Base-by-base conservation (phyloP, 1,284 basidiomycete genomes). In the Rhizoctonia solani region DNA sequence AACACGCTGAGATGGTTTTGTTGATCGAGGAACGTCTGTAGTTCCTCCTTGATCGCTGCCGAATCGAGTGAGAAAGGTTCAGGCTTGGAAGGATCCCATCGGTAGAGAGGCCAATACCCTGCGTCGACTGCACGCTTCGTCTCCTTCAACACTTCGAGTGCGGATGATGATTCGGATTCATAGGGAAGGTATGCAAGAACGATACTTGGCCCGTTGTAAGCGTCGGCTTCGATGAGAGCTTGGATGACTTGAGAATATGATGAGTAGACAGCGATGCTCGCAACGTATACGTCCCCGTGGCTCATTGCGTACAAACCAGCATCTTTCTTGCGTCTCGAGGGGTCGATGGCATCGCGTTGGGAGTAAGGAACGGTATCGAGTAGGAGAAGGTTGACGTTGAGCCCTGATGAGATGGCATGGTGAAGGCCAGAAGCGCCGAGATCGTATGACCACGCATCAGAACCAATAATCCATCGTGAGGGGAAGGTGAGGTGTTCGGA, bases 281-380 rank as follows among this genome's bases (percentile, higher is more conserved):
- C 95, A 66, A 98, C 96, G 76, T 94, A 99, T 68, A 95, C 93
- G 75, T 95, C 90, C 16, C 96, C 96, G 77, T 98, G 93, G 80
- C 97, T 98, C 92, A 99, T 96, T 13, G 96, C 97, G 76, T 99
- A 99, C 54, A 98, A 81, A 0, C 93, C 95, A 50, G 95, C 89
- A 77, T 98, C 95, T 75, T 94, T 94, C 79, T 95, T 96, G 69
- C 93, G 83, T 66, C 88, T 84, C 69, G 84, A 81, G 6, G 87
- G 87, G 71, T 93, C 90, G 32, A 79, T 83, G 21, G 83, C 79
- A 72, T 88, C 87, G 56, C 92, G 87, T 46, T 85, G 77, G 6
- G 90, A 86, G 80, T 96, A 97, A 1, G 97, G 93, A 13, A 91
- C 81, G 19, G 91, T 95, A 79, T 99, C 97, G 74, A 99, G 88